Percentiles rank a stretch among this genome's conserved stretches.
These are phyloP conservation scores for Paramyrothecium roridum DNA, from an alignment of 2,329 filamentous ascomycete species.

Conservation along the genomic window DNA sequence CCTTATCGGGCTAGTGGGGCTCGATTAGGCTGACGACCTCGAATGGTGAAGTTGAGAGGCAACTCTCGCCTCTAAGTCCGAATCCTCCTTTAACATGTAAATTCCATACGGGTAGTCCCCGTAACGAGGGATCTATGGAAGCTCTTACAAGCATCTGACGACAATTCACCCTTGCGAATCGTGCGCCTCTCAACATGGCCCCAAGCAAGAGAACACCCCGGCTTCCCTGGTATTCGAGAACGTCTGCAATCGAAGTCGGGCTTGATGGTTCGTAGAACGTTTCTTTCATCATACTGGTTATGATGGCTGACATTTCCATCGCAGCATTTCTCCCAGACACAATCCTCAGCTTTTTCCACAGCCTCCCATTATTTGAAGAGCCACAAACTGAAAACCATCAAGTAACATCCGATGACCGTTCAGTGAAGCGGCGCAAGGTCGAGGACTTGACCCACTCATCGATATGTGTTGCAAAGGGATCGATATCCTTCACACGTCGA, in stretches of 20 bases:
- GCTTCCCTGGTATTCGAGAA: not conserved
- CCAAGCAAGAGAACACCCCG: not conserved
- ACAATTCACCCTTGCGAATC: no score
- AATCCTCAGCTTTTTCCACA: slow-evolving; percentile 5
- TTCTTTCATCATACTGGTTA: not conserved
- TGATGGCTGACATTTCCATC: slow-evolving; percentile 15
- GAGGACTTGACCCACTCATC: slow-evolving; percentile 6
- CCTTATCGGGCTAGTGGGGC: slow-evolving; percentile 8
- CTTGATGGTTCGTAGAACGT: slow-evolving; percentile 18
- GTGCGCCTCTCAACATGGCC: not conserved
- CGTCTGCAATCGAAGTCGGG: slow-evolving; percentile 9
- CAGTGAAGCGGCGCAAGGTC: slow-evolving; percentile 28
- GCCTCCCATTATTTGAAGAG: slow-evolving; percentile 12
- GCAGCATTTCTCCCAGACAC: slow-evolving; percentile 12
- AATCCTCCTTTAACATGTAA: slow-evolving; percentile 5
- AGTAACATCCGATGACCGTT: slow-evolving; percentile 10
- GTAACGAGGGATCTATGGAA: no score
- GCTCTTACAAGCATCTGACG: no score
- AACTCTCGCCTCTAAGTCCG: slow-evolving; percentile 7
- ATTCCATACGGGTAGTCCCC: not conserved
- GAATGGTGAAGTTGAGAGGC: not conserved
- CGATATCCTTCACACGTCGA: slow-evolving; percentile 21
- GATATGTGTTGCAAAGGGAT: slow-evolving; percentile 20
- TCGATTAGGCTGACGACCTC: slow-evolving; percentile 16
- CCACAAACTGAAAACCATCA: slow-evolving; percentile 4